These are phyloP conservation scores for Pseudogymnoascus sp. DNA, from an alignment of 2,329 filamentous ascomycete genomes.

Conservation along the genomic window DNA sequence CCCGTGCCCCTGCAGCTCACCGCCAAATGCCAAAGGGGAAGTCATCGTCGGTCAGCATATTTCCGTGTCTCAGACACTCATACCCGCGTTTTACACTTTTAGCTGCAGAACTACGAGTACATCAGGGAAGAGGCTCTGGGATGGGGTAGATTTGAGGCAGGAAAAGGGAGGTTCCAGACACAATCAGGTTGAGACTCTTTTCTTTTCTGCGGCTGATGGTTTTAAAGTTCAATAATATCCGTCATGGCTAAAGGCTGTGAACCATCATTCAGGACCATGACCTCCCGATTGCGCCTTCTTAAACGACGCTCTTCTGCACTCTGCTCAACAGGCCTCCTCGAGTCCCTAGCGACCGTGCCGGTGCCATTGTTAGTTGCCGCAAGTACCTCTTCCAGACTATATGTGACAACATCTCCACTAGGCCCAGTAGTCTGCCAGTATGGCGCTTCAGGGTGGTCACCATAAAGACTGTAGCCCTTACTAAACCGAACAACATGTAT, in stretches of 20 bases:
- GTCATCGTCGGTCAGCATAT: conserved; percentile 2
- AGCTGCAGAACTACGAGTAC: not conserved
- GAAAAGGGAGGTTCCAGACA: not conserved
- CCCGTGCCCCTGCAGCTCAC: conserved; percentile 6
- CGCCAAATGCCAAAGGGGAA: not conserved
- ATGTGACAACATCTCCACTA: not conserved
- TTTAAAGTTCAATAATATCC: conserved; percentile 61
- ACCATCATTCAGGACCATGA: conserved; percentile 87
- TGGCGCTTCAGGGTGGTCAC: not conserved
- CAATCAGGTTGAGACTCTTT: not conserved
- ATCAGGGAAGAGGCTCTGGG: not conserved
- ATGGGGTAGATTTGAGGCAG: not conserved
- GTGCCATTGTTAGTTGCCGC: conserved; percentile 23
- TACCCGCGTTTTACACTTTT: not conserved
- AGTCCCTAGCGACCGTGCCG: conserved; percentile 14
- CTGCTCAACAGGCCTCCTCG: conserved; percentile 39
- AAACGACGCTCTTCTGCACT: conserved; percentile 61
- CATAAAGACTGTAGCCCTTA: not conserved
- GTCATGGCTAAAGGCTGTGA: conserved; percentile 61
- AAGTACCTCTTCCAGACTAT: not conserved
- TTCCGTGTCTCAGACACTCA: not conserved
- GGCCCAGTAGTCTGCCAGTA: not conserved
- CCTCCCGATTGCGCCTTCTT: conserved; percentile 69
- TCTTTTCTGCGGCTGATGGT: not conserved
- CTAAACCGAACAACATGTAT: conserved; percentile 27